Evolutionary conservation across 805 yeast species (phyloP), one percentile per base, ranked within the genome.

Genomic region (Torulaspora indica): DNA sequence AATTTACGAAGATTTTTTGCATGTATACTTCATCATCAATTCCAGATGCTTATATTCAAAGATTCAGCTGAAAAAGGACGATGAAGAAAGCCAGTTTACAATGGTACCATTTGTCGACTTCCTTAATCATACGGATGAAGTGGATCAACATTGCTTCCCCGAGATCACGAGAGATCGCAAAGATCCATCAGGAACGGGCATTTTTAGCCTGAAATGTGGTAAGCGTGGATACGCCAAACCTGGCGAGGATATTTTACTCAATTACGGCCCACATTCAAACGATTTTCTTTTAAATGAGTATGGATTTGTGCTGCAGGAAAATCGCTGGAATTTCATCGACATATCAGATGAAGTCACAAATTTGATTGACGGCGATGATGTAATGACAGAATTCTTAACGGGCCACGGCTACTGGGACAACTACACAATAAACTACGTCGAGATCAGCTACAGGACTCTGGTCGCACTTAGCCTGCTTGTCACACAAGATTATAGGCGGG

Each of bases 101-200:
- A 68, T 91, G 77, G 97, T 91, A 0, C 98, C 98, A 0, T 82
- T 71, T 50, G 89, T 90, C 18, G 98, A 91, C 67, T 85, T 86
- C 60, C 68, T 91, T 40, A 93, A 91, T 64, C 98, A 91, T 63
- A 54, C 70, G 10, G 52, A 64, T 3, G 57, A 58, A 3, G 42
- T 69, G 30, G 72, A 73, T 4, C 76, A 72, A 33, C 81, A 78
- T 49, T 78, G 87, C 50, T 67, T 63, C 17, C 72, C 82, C 58
- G 71, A 49, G 72, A 74, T 29, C 69, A 73, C 14, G 47, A 9
- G 34, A 14, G 20, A 20, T 3, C 35, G 23, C 5, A 38, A 14
- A 24, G 28, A 28, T 23, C 13, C n/a, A 8, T 72, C 69, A 52
- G 46, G 58, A 1, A 12, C 57, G 10, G 64, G 64, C 4, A 48